Evolutionary conservation across 768 basidiomycete species (phyloP), one percentile per base, ranked within the genome.

Genomic region (Tylopilus sp.): DNA sequence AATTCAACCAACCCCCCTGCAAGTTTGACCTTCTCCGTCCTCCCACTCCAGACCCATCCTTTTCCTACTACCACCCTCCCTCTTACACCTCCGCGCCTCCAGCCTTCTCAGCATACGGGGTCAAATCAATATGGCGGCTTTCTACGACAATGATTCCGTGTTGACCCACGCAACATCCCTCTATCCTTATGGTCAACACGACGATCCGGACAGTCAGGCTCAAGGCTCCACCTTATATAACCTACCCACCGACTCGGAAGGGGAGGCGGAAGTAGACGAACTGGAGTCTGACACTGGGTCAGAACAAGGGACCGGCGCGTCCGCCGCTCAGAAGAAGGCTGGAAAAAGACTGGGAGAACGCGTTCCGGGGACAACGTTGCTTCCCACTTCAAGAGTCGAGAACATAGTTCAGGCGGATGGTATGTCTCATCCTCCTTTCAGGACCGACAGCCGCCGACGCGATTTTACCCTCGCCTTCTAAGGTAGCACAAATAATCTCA

Each of bases 341-440:
- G 69, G 63, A 33, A 66, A 64, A 59, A 59, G 58, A 47, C 43
- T 56, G 40, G 67, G 67, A 44, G 72, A 73, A 51, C 82, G 85
- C 56, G 69, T 73, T 21, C 81, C 80, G 1, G 90, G 88, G 22
- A 80, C 85, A 40, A 83, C 81, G 5, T 69, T 87, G 3, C 71
- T 92, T 30, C 89, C 90, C 15, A 71, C 79, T 31, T 67, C 78
- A 35, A 79, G 81, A 56, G 66, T 94, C 36, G 87, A 91, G 68
- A 85, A 79, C 62, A 90, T 92, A 58, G 73, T 90, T 38, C 82
- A 90, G 61, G 83, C 87, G 12, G 88, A 92, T 55, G 87, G 88
- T 83, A 66, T 43, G 78, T 71, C 40, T 40, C 13, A 43, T 40
- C 49, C 45, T 52, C 51, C 28, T 47, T 42, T 53, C 52, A n/a